Conservation (phyloP, 2,329 filamentous ascomycete genomes). For the Colletotrichum tabaci region DNA sequence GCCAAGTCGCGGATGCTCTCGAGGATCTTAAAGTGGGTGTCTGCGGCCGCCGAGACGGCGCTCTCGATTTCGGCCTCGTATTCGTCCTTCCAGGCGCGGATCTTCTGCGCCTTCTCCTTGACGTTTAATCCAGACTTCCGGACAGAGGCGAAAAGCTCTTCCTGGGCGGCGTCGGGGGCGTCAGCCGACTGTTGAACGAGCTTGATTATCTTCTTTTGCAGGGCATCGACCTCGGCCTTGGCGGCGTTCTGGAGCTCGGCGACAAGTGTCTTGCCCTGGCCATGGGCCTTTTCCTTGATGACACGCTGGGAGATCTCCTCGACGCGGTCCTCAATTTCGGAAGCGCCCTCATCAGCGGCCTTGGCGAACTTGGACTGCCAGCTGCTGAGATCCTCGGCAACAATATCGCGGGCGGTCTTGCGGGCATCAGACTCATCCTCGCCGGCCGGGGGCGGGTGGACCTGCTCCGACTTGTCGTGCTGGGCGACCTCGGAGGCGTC, state of each 20-base stretch:
- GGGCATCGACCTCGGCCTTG: constrained; percentile 72
- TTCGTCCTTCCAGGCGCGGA: constrained; percentile 82
- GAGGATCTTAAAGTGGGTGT: constrained; percentile 85
- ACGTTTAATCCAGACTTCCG: constrained; percentile 80
- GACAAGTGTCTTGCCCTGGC: constrained; percentile 77
- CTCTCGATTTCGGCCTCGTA: constrained; percentile 80
- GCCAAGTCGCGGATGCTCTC: constrained; percentile 87
- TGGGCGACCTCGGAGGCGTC: constrained; percentile 43
- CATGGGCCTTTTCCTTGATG: constrained; percentile 75
- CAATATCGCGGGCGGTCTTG: constrained; percentile 74
- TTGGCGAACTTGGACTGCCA: constrained; percentile 93
- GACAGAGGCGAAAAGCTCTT: constrained; percentile 65
- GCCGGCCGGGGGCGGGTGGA: constrained; percentile 62
- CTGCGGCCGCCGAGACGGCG: constrained; percentile 80
- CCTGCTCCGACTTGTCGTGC: constrained; percentile 45
- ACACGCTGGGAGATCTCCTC: constrained; percentile 70
- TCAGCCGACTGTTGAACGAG: constrained; percentile 70
- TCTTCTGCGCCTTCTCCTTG: constrained; percentile 81
- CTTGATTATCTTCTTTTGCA: constrained; percentile 78
- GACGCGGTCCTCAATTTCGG: constrained; percentile 79
- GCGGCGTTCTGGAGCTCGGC: constrained; percentile 78
- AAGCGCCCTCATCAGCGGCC: constrained; percentile 85
- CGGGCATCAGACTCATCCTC: constrained; percentile 68
- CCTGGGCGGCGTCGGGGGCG: constrained; percentile 58
- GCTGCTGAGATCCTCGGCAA: constrained; percentile 82